These are phyloP conservation scores for Polytolypa hystricis DNA, from an alignment of 2,329 filamentous ascomycete genomes.

Conservation along the genomic window DNA sequence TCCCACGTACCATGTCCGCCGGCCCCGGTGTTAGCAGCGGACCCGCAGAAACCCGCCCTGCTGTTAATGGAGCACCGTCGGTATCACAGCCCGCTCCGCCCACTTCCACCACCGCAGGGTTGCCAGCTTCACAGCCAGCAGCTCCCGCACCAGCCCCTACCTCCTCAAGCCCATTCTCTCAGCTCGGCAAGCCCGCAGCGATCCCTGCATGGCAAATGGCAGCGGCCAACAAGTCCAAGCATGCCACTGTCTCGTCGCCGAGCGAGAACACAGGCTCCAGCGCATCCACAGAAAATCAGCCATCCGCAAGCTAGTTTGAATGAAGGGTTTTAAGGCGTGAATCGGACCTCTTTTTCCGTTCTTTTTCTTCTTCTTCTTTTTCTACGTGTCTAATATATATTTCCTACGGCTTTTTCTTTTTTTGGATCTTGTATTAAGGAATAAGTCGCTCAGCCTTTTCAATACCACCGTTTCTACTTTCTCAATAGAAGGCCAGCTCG, in stretches of 20 bases:
- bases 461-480: too few species aligned
- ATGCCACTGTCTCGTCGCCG: constrained; percentile 20
- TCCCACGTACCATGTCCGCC: constrained; percentile 17
- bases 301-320: too few species aligned
- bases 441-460: too few species aligned
- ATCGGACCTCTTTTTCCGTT: too few species aligned
- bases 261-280: too few species aligned
- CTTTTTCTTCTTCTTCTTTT: too few species aligned
- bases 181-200: constrained; percentile 46
- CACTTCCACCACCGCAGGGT: constrained; percentile 16
- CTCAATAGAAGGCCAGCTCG: too few species aligned
- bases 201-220: constrained; percentile 76
- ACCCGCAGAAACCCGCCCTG: constrained; percentile 13
- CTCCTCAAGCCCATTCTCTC: constrained; percentile 37
- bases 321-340: too few species aligned
- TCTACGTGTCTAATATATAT: too few species aligned
- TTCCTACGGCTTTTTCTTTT: too few species aligned
- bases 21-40: constrained; percentile 16
- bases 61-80: constrained; percentile 18
- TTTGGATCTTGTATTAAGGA: too few species aligned
- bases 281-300: too few species aligned
- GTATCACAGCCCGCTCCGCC: constrained; percentile 20
- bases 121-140: constrained; percentile 15
- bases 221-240: constrained; percentile 44
- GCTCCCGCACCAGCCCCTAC: constrained; percentile 22